phyloP scores from a whole-genome alignment of 495 filamentous ascomycete genomes.

The Penicillium arizonense region DNA sequence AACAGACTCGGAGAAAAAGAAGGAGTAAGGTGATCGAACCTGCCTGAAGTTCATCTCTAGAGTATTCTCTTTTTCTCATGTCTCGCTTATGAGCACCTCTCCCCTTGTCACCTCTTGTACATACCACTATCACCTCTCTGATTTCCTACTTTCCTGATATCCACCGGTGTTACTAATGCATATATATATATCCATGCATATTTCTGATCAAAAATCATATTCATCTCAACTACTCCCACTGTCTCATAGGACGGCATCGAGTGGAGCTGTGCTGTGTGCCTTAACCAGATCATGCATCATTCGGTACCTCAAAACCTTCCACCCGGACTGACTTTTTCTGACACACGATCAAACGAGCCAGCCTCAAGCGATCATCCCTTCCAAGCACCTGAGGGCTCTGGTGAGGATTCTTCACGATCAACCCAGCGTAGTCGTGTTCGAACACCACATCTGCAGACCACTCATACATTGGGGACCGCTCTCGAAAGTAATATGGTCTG shows the following conservation, averaged over 20 bases:
- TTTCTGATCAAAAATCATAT: background rate
- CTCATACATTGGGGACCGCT: conserved; percentile 1
- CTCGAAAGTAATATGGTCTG: conserved; percentile 4
- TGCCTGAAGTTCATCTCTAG: background rate
- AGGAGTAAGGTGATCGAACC: conserved; percentile 19
- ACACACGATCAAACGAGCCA: conserved; percentile 6
- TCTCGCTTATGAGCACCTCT: conserved; percentile 2
- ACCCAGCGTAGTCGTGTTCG: conserved; percentile 1
- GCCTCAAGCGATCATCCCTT: conserved; percentile 2
- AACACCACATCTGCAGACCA: conserved; percentile 5
- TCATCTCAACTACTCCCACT: background rate
- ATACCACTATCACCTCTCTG: conserved; percentile 2
- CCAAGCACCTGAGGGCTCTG: background rate
- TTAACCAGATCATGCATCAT: background rate
- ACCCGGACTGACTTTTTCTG: conserved; percentile 3
- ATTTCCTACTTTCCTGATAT: conserved; percentile 6
- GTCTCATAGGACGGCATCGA: too few relatives aligned
- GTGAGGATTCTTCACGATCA: background rate
- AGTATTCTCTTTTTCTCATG: conserved; percentile 1
- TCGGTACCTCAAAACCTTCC: conserved; percentile 1
- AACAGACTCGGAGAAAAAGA: conserved; percentile 22
- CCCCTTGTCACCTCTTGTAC: conserved; percentile 8
- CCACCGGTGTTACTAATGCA: background rate
- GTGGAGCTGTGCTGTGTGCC: too few relatives aligned
- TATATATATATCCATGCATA: background rate